Percentiles rank a stretch among this genome's conserved stretches.
Evolutionary conservation across 148 eudicot species (phyloP).

Genomic region (Spergularia bocconei): DNA sequence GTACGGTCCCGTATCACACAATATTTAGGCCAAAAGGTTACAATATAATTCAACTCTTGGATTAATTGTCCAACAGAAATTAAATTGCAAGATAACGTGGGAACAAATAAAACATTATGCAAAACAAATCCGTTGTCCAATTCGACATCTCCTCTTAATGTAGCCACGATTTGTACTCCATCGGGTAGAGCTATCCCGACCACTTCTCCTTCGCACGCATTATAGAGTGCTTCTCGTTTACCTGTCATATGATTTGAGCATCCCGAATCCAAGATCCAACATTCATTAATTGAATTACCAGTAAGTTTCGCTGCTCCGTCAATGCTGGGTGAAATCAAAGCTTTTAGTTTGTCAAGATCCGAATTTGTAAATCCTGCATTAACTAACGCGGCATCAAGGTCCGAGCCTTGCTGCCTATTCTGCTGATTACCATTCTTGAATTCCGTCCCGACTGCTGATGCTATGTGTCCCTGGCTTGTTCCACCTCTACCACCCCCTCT

Average conservation of each 20-base stretch:
- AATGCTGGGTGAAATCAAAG: no score
- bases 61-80: background rate
- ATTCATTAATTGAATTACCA: no score
- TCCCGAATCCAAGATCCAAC: background rate
- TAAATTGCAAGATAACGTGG: background rate
- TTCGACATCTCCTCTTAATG: background rate
- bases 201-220: no score
- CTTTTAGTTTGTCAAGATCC: no score
- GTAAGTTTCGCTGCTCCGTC: no score
- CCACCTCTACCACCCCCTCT: no score
- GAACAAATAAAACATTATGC: background rate
- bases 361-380: no score
- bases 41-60: background rate
- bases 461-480: no score
- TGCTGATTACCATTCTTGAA: no score
- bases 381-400: no score
- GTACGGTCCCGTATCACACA: constrained; percentile 11
- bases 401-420: no score
- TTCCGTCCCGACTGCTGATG: no score
- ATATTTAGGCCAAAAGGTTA: background rate
- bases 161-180: background rate
- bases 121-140: background rate
- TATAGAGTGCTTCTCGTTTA: background rate
- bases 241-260: background rate
- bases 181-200: background rate